Evolutionary conservation across 2,329 filamentous ascomycete species (phyloP).

Genomic region (Plenodomus tracheiphilus): DNA sequence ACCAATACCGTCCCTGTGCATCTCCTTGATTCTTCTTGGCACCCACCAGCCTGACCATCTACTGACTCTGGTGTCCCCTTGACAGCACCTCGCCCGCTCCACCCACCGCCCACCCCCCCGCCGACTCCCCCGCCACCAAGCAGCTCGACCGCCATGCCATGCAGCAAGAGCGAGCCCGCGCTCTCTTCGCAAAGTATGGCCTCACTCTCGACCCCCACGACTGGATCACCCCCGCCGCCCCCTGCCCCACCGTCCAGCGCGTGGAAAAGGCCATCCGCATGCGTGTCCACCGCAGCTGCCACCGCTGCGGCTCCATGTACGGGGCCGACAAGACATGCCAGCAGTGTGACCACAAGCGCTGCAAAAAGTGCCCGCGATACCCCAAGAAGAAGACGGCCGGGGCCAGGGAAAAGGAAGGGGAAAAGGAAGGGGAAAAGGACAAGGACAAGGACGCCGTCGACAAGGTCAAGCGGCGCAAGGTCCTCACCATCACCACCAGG

Average conservation of each 20-base stretch:
- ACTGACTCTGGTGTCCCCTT: too few species aligned
- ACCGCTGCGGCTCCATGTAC: slow-evolving; percentile 77
- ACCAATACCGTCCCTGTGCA: neutral
- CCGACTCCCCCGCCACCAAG: slow-evolving; percentile 10
- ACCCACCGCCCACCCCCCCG: slow-evolving; percentile 8
- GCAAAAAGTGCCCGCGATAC: slow-evolving; percentile 76
- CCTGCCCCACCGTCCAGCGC: slow-evolving; percentile 49
- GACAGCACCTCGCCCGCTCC: neutral
- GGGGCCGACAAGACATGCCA: slow-evolving; percentile 72
- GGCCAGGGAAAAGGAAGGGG: slow-evolving; percentile 40
- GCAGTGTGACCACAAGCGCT: slow-evolving; percentile 77
- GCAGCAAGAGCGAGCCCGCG: slow-evolving; percentile 45
- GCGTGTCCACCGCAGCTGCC: slow-evolving; percentile 78
- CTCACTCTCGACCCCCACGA: slow-evolving; percentile 47
- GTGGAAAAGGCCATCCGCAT: slow-evolving; percentile 78
- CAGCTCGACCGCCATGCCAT: slow-evolving; percentile 37
- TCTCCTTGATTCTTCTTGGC: too few species aligned
- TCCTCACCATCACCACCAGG: slow-evolving; percentile 66
- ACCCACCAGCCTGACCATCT: too few species aligned
- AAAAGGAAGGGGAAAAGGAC: slow-evolving; percentile 41
- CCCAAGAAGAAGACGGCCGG: slow-evolving; percentile 63
- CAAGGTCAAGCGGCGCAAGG: slow-evolving; percentile 53
- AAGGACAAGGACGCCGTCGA: slow-evolving; percentile 43
- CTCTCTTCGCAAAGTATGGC: slow-evolving; percentile 50
- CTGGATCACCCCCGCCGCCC: slow-evolving; percentile 33